These are phyloP conservation scores for Nitzschia palea DNA, from an alignment of 108 stramenopile species.

Conservation along the genomic window DNA sequence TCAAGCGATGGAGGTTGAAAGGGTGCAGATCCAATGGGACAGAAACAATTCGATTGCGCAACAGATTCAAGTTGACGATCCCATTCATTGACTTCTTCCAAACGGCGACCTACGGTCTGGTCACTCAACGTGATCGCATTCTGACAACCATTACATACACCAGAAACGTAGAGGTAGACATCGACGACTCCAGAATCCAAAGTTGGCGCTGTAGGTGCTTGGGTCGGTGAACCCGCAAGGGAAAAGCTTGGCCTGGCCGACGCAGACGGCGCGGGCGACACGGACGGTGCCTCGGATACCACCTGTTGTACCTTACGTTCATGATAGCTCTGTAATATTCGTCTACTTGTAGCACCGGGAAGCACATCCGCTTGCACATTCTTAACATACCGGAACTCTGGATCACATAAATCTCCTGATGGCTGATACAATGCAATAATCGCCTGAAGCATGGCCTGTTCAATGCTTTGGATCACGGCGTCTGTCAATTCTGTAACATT, in stretches of 20 bases:
- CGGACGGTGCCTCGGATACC: background rate
- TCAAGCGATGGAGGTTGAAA: too few relatives aligned
- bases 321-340: background rate
- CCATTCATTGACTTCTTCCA: slow-evolving; percentile 9
- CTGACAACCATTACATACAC: slow-evolving; percentile 18
- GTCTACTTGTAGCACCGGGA: background rate
- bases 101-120: background rate
- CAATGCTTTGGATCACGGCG: background rate
- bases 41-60: slow-evolving; percentile 16
- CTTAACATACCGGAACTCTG: slow-evolving; percentile 5
- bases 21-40: slow-evolving; percentile 7
- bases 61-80: background rate
- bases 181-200: too few relatives aligned
- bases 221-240: too few relatives aligned
- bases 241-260: too few relatives aligned
- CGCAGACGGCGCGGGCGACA: background rate
- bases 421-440: background rate
- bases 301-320: background rate
- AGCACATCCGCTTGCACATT: background rate
- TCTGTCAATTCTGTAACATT: background rate
- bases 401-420: background rate
- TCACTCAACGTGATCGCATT: background rate
- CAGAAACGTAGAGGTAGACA: slow-evolving; percentile 7
- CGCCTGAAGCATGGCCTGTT: background rate
- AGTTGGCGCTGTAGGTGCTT: too few relatives aligned